Evolutionary conservation across 306 rosid genomes (phyloP).

Genomic region (Dalbergia oliveri): DNA sequence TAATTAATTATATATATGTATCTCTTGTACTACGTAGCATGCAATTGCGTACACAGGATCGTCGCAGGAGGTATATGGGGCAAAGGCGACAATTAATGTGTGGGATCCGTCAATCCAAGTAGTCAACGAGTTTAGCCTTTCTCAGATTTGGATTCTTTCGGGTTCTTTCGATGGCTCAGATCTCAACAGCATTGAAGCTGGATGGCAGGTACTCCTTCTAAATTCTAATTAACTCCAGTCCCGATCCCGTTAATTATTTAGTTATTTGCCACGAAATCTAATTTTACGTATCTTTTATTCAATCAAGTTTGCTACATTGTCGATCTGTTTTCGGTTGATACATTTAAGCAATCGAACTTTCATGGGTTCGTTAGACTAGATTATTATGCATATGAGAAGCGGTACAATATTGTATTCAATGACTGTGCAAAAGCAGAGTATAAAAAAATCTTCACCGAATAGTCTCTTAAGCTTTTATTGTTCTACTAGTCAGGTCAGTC

Average conservation of each 20-base stretch:
- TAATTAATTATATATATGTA: background rate
- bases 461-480: conserved; percentile 69
- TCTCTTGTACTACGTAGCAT: conserved; percentile 55
- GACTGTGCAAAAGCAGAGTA: no score
- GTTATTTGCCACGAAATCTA: no score
- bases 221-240: background rate
- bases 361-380: no score
- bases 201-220: conserved; percentile 86
- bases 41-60: conserved; percentile 88
- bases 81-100: conserved; percentile 91
- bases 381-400: background rate
- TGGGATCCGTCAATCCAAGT: conserved; percentile 87
- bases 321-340: no score
- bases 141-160: conserved; percentile 93
- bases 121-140: conserved; percentile 89
- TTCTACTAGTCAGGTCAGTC: conserved; percentile 99
- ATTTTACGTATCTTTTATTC: no score
- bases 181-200: conserved; percentile 99
- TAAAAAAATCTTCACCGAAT: no score
- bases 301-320: no score
- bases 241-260: no score
- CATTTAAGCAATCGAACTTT: no score
- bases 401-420: background rate
- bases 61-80: conserved; percentile 75
- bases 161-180: conserved; percentile 97